Conservation (phyloP, 345 rosid genomes). For the Cardamine resedifolia region DNA sequence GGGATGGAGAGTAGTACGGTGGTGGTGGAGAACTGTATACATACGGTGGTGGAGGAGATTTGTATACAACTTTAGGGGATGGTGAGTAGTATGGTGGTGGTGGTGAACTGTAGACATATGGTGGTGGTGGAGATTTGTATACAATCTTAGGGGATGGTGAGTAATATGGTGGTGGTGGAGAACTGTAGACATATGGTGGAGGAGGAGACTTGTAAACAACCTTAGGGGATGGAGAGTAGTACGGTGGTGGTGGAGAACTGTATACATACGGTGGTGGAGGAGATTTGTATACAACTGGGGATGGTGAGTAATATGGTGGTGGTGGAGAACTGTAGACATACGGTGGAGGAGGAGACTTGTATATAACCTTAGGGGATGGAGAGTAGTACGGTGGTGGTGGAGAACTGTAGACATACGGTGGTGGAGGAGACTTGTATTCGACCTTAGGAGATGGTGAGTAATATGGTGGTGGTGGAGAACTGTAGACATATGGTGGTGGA, state of each 20-base stretch:
- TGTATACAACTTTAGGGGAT: background rate
- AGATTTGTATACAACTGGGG: background rate
- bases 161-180: background rate
- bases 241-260: background rate
- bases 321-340: background rate
- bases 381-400: slow-evolving; percentile 5
- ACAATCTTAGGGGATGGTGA: background rate
- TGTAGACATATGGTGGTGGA: background rate
- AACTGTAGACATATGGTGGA: background rate
- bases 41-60: background rate
- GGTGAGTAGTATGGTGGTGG: background rate
- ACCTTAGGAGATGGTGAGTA: background rate
- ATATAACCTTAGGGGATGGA: background rate
- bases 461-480: background rate
- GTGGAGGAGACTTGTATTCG: background rate
- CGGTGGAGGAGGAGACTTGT: background rate
- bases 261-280: slow-evolving; percentile 1
- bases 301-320: background rate
- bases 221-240: background rate
- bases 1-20: background rate
- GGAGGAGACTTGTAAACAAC: background rate
- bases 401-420: background rate
- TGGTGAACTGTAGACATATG: background rate
- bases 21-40: background rate
- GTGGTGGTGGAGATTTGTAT: background rate